These are phyloP conservation scores for Cutaneotrichosporon arboriforme DNA, from an alignment of 1,284 basidiomycete genomes.

Conservation along the genomic window DNA sequence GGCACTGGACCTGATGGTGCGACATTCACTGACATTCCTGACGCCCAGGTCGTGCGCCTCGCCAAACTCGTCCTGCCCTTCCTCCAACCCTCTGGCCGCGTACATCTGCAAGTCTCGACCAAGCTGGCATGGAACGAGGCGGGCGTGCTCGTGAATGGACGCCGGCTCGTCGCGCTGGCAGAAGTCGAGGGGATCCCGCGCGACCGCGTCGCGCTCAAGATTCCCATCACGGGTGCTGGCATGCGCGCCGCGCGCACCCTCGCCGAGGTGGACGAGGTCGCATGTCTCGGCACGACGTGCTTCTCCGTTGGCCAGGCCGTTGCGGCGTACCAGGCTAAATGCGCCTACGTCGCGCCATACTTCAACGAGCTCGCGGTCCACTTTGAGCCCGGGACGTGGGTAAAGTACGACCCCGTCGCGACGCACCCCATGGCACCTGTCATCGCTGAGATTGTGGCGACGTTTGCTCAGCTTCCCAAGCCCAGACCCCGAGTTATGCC, in stretches of 20 bases:
- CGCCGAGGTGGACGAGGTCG: constrained; percentile 20
- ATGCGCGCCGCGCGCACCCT: constrained; percentile 22
- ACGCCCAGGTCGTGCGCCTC: constrained; percentile 15
- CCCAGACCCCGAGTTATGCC: no score
- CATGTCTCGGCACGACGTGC: no score
- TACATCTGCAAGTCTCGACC: constrained; percentile 21
- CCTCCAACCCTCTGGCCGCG: constrained; percentile 6
- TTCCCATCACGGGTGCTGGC: constrained; percentile 32
- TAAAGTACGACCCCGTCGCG: constrained; percentile 9
- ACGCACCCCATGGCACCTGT: constrained; percentile 16
- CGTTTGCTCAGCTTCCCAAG: no score
- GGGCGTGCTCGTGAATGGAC: constrained; percentile 6
- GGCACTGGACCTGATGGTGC: no score
- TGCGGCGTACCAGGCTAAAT: constrained; percentile 29
- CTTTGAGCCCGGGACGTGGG: constrained; percentile 12
- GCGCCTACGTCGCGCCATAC: constrained; percentile 32
- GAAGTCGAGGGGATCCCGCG: constrained; percentile 15
- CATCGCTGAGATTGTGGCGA: constrained; percentile 2
- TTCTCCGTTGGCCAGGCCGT: no score
- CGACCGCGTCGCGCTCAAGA: constrained; percentile 32
- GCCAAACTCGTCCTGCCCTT: constrained; percentile 17
- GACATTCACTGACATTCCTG: not conserved
- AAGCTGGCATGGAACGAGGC: constrained; percentile 9
- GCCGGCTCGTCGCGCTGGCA: constrained; percentile 12
- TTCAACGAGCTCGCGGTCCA: constrained; percentile 22